Evolutionary conservation across 352 stramenopile genomes (phyloP).

Genomic region (Globisporangium middletonii): DNA sequence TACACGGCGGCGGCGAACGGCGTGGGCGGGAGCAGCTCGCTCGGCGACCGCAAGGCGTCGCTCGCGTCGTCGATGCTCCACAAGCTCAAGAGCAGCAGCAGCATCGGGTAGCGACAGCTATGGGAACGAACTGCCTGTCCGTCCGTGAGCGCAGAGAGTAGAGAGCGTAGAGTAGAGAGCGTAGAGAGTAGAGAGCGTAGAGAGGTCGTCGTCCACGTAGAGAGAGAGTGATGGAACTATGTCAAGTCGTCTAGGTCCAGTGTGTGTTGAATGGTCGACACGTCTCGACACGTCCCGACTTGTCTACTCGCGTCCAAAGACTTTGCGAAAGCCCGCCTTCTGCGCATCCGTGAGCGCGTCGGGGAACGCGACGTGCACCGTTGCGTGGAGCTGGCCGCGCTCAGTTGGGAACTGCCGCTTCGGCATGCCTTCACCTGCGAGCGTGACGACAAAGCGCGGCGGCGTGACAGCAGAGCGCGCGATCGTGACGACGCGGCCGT

Average conservation of each 20-base stretch:
- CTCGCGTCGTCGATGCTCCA: conserved; percentile 46
- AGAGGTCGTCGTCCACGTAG: too few species aligned
- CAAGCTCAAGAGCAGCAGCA: conserved; percentile 45
- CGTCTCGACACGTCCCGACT: not conserved
- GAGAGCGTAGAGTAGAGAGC: too few species aligned
- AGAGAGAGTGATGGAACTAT: too few species aligned
- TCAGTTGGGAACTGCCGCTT: conserved; percentile 86
- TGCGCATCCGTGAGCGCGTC: conserved; percentile 85
- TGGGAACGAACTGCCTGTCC: not conserved
- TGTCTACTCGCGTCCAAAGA: conserved; percentile 36
- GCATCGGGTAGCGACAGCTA: not conserved
- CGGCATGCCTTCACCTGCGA: conserved; percentile 95
- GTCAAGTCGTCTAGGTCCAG: too few species aligned
- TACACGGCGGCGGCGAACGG: conserved; percentile 12
- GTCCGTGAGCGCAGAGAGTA: not conserved
- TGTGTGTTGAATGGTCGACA: not conserved
- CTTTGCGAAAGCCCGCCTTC: conserved; percentile 44
- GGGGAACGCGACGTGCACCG: conserved; percentile 95
- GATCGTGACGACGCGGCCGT: conserved; percentile 89
- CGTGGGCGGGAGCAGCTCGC: conserved; percentile 11
- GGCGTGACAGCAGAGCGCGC: conserved; percentile 88
- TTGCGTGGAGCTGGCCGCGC: conserved; percentile 90
- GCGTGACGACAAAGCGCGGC: conserved; percentile 84
- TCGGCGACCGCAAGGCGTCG: conserved; percentile 41
- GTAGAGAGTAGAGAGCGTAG: too few species aligned